Percentiles rank a stretch among this genome's conserved stretches.
Evolutionary conservation across 2,329 filamentous ascomycete species (phyloP).

Genomic region (Verticillium dahliae): DNA sequence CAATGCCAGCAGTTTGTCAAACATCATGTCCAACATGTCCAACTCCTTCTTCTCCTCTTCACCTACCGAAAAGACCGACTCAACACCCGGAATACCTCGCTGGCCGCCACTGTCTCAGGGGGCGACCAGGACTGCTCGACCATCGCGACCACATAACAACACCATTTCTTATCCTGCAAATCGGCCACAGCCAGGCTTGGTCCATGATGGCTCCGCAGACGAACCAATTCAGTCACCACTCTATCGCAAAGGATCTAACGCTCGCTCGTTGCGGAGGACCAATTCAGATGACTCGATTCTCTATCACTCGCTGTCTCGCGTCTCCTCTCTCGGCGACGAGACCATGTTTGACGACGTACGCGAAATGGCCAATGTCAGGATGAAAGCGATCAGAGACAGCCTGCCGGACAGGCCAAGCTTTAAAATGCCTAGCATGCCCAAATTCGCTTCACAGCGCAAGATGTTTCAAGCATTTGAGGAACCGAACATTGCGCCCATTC

Average conservation of each 20-base stretch:
- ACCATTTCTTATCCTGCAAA: not conserved
- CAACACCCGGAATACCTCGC: not conserved
- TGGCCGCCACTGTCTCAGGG: not conserved
- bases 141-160: constrained; percentile 4
- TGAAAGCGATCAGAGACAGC: constrained; percentile 87
- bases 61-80: constrained; percentile 4
- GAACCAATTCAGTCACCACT: not conserved
- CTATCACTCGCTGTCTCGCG: constrained; percentile 66
- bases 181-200: not conserved
- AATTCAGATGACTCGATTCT: constrained; percentile 76
- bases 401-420: constrained; percentile 74
- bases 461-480: constrained; percentile 8
- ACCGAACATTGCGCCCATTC: constrained; percentile 8
- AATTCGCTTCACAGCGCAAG: constrained; percentile 32
- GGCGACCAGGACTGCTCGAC: not conserved
- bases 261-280: constrained; percentile 43
- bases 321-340: constrained; percentile 81
- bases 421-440: constrained; percentile 59
- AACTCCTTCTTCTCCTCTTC: constrained; percentile 7
- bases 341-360: constrained; percentile 72
- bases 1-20: constrained; percentile 9
- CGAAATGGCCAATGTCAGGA: constrained; percentile 79
- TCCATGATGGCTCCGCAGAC: not conserved
- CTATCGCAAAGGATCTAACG: constrained; percentile 2
- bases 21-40: constrained; percentile 6